These are phyloP conservation scores for Ogataea henricii DNA, from an alignment of 805 yeast genomes.

Conservation along the genomic window DNA sequence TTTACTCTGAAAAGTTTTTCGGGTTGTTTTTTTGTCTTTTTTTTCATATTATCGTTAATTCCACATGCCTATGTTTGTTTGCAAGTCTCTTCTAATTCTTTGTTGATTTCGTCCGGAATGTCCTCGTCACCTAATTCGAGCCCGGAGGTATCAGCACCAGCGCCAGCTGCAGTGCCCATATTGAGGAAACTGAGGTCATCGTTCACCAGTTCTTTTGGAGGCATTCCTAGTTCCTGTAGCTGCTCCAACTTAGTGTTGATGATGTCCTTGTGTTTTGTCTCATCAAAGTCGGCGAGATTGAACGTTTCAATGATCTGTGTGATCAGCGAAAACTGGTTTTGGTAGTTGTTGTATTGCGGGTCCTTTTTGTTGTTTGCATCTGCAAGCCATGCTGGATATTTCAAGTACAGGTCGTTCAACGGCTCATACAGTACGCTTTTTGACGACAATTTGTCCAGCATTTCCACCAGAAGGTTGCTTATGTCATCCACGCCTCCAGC, in stretches of 20 bases:
- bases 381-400: conserved; percentile 71
- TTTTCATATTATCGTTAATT: background rate
- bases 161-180: conserved; percentile 16
- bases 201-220: conserved; percentile 69
- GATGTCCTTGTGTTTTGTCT: conserved; percentile 48
- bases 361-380: conserved; percentile 46
- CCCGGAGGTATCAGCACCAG: conserved; percentile 28
- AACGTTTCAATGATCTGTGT: conserved; percentile 62
- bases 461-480: conserved; percentile 62
- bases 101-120: conserved; percentile 53
- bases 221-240: conserved; percentile 76
- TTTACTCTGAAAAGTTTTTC: background rate
- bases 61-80: conserved; percentile 27
- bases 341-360: conserved; percentile 46
- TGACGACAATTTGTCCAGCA: conserved; percentile 80
- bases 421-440: conserved; percentile 89
- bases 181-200: conserved; percentile 43
- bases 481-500: conserved; percentile 39
- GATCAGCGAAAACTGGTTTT: conserved; percentile 63
- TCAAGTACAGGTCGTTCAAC: conserved; percentile 71
- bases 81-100: conserved; percentile 59
- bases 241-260: conserved; percentile 62
- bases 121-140: conserved; percentile 54
- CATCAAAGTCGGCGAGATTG: conserved; percentile 65
- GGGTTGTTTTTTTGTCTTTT: background rate